Conservation (phyloP, 768 basidiomycete genomes). For the Suillus lakei region DNA sequence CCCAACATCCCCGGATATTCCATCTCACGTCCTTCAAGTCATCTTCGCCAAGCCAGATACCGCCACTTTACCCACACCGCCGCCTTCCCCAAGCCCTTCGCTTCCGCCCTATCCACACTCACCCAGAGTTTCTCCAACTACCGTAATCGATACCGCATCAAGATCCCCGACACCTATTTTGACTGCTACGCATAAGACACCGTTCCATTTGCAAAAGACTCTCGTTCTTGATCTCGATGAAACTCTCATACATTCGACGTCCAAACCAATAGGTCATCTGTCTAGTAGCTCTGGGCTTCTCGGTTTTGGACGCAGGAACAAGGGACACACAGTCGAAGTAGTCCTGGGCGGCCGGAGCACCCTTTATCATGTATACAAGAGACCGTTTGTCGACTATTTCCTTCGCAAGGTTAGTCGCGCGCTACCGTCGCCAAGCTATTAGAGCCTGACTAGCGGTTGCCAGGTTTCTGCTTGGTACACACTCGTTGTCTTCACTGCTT, state of each 20-base stretch:
- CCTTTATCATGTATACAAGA: conserved; percentile 97
- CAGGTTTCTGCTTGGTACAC: conserved; percentile 99
- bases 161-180: conserved; percentile 57
- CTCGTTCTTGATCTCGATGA: conserved; percentile 98
- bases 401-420: conserved; percentile 70
- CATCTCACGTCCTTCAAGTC: conserved; percentile 13
- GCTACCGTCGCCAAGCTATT: background rate
- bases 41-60: conserved; percentile 18
- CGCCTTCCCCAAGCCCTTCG: conserved; percentile 23
- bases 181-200: conserved; percentile 55
- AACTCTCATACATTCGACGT: conserved; percentile 97
- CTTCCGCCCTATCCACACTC: conserved; percentile 8
- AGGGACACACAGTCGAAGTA: conserved; percentile 91
- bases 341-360: conserved; percentile 87
- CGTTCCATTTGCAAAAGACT: conserved; percentile 88
- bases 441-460: conserved; percentile 8
- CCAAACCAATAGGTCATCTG: conserved; percentile 64
- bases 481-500: conserved; percentile 97
- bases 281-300: conserved; percentile 62
- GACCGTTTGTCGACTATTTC: conserved; percentile 96
- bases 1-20: conserved; percentile 25
- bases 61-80: conserved; percentile 28
- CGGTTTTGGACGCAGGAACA: conserved; percentile 62
- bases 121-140: conserved; percentile 11
- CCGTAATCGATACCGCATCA: conserved; percentile 29